A percentile compares a stretch with the other conserved stretches of the same genome.
Conservation (phyloP, 495 filamentous ascomycete species). For the Lophiotrema nucula region DNA sequence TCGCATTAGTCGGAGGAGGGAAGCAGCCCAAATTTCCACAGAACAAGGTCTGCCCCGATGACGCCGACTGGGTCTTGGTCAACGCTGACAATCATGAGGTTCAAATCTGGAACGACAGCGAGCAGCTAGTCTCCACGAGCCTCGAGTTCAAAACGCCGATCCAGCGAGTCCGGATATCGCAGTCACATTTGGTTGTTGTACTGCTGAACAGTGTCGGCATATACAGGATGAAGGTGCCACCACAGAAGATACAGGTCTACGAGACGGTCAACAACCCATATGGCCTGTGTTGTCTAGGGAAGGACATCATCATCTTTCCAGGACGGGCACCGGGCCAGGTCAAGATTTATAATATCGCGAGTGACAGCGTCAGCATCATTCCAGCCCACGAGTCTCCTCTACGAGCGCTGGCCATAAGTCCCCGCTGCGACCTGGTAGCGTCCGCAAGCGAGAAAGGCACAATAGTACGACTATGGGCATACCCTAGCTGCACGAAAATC, state of each 20-base stretch:
- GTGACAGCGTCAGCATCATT: slow-evolving; percentile 87
- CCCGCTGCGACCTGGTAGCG: slow-evolving; percentile 76
- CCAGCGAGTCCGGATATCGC: slow-evolving; percentile 73
- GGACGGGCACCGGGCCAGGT: slow-evolving; percentile 84
- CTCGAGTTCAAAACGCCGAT: slow-evolving; percentile 75
- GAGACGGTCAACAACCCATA: slow-evolving; percentile 85
- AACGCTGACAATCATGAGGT: slow-evolving; percentile 49
- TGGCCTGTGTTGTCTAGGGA: slow-evolving; percentile 75
- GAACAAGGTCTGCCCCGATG: slow-evolving; percentile 65
- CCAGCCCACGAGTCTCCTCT: slow-evolving; percentile 82
- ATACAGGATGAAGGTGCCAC: slow-evolving; percentile 74
- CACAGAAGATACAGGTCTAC: slow-evolving; percentile 68
- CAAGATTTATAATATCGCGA: slow-evolving; percentile 80
- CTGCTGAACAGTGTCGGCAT: slow-evolving; percentile 80
- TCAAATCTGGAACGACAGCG: slow-evolving; percentile 88
- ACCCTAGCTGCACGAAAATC: slow-evolving; percentile 71
- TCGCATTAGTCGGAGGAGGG: slow-evolving; percentile 89
- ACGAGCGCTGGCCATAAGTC: slow-evolving; percentile 75
- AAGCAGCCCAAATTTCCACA: slow-evolving; percentile 79
- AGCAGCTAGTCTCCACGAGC: slow-evolving; percentile 68
- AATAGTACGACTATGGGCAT: slow-evolving; percentile 78
- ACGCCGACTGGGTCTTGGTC: slow-evolving; percentile 20
- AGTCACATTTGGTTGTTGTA: slow-evolving; percentile 74
- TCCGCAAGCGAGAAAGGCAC: slow-evolving; percentile 93
- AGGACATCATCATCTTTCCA: slow-evolving; percentile 74